phyloP scores from a whole-genome alignment of 257 asterid species.

The Avicennia marina region DNA sequence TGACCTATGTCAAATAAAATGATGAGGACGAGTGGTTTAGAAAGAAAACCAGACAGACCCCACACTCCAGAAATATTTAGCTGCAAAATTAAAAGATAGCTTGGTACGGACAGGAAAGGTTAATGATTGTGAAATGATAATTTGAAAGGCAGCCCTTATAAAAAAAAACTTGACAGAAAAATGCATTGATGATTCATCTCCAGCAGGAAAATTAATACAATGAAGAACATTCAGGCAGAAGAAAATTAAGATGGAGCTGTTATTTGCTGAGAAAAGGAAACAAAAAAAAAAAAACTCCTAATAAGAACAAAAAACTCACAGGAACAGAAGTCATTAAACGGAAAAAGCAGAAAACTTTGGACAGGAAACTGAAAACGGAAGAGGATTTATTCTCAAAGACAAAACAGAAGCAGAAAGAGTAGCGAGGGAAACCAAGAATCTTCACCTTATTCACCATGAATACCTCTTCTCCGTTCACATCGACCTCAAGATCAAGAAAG shows the following conservation, averaged over 20 bases:
- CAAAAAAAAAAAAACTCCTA: too few relatives aligned
- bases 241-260: constrained; percentile 3
- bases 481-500: constrained; percentile 62
- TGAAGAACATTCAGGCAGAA: constrained; percentile 17
- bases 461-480: constrained; percentile 84
- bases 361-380: constrained; percentile 20
- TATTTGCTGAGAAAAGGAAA: too few relatives aligned
- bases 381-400: background rate
- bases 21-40: background rate
- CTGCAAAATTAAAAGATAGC: background rate
- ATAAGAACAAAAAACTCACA: constrained; percentile 1
- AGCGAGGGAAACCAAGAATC: too few relatives aligned
- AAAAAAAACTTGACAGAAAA: background rate
- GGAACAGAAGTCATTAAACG: background rate
- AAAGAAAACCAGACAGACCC: background rate
- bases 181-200: background rate
- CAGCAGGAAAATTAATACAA: background rate
- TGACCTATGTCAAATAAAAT: background rate
- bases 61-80: background rate
- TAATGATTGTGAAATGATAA: background rate
- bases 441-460: constrained; percentile 74
- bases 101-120: background rate
- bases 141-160: too few relatives aligned
- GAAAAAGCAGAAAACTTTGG: constrained; percentile 9
- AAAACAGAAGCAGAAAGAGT: constrained; percentile 4